A percentile compares a stretch with the other conserved stretches of the same genome.
Evolutionary conservation across 2,329 filamentous ascomycete genomes (phyloP).

Genomic region (Penicillium sp.): DNA sequence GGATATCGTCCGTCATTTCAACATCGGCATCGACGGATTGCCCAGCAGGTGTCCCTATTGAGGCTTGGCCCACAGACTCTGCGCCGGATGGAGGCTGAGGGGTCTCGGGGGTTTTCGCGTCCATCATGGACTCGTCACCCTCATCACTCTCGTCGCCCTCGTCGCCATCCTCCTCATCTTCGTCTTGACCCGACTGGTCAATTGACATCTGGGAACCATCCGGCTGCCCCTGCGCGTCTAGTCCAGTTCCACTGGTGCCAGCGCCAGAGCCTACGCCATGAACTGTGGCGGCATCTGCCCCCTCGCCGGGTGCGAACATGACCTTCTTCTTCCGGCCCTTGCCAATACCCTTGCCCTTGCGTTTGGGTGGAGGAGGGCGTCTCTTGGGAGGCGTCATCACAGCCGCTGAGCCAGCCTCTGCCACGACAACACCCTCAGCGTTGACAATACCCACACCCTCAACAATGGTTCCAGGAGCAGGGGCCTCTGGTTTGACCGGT

Average conservation of each 20-base stretch:
- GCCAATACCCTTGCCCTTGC: conserved; percentile 77
- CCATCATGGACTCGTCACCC: conserved; percentile 51
- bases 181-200: conserved; percentile 47
- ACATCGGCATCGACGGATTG: conserved; percentile 22
- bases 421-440: conserved; percentile 60
- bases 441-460: conserved; percentile 63
- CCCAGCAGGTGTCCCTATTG: conserved; percentile 15
- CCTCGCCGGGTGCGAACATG: conserved; percentile 54
- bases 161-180: conserved; percentile 52
- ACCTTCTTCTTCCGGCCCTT: conserved; percentile 76
- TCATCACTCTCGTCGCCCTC: conserved; percentile 54
- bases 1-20: conserved; percentile 20
- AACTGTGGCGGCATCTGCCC: conserved; percentile 35
- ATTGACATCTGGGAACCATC: conserved; percentile 46
- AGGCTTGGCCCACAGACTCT: conserved; percentile 19
- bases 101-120: conserved; percentile 47
- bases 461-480: conserved; percentile 60
- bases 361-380: conserved; percentile 74
- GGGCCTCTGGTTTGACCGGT: conserved; percentile 40
- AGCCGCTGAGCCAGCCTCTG: conserved; percentile 47
- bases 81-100: conserved; percentile 31
- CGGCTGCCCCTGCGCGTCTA: conserved; percentile 43
- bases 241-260: conserved; percentile 31
- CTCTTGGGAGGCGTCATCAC: conserved; percentile 56
- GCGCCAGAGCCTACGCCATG: conserved; percentile 43